Conservation (phyloP, 2,329 filamentous ascomycete species). For the Colletotrichum gloeosporioides region DNA sequence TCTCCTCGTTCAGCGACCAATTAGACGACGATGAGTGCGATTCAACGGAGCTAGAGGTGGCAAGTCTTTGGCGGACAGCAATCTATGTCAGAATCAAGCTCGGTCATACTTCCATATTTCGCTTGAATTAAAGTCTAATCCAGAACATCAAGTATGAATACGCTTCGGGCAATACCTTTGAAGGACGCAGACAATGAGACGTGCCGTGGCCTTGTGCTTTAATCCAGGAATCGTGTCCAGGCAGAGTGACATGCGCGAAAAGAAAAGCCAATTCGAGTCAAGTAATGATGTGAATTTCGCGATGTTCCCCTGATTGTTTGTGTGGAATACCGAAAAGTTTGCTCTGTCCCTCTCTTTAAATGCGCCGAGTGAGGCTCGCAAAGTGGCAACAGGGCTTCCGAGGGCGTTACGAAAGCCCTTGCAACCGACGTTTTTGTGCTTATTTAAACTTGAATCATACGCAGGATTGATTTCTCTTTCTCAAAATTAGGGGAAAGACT, state of each 20-base stretch:
- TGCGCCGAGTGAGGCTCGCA: not conserved
- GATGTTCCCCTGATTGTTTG: not conserved
- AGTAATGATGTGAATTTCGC: not conserved
- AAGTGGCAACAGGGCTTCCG: not conserved
- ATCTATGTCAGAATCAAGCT: not conserved
- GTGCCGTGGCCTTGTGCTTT: not conserved
- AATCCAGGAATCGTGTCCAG: not conserved
- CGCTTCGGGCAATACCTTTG: not conserved
- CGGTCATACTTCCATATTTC: not conserved
- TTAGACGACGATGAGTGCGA: fast-evolving
- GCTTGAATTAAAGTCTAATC: too few relatives aligned
- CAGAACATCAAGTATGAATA: not conserved
- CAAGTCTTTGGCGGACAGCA: not conserved
- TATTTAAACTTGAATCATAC: not conserved
- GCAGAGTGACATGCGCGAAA: not conserved
- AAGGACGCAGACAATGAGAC: not conserved
- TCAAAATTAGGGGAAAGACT: too few relatives aligned
- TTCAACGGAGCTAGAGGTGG: not conserved
- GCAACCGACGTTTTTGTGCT: not conserved
- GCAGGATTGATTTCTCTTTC: not conserved
- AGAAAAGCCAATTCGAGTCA: not conserved
- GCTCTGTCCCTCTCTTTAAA: not conserved
- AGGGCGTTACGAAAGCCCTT: not conserved
- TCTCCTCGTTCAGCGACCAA: not conserved
- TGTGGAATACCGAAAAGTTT: not conserved